phyloP scores from a whole-genome alignment of 2,329 filamentous ascomycete species.

The Neopestalotiopsis rosae region DNA sequence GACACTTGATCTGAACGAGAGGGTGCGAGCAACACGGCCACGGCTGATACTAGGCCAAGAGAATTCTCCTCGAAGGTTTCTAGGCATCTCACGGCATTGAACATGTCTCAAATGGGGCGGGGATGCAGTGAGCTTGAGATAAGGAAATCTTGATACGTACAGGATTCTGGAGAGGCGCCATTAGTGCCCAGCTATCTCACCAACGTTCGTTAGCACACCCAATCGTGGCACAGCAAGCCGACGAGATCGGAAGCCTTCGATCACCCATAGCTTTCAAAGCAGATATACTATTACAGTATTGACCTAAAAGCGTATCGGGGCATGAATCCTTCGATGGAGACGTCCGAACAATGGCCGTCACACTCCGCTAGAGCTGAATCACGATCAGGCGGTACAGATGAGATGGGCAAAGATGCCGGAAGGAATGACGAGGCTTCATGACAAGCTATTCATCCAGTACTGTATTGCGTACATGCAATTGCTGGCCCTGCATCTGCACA shows the following conservation, averaged over 20 bases:
- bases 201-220: neutral
- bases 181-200: neutral
- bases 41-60: neutral
- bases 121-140: neutral
- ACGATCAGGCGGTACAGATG: neutral
- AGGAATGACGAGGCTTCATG: neutral
- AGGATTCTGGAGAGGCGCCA: neutral
- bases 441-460: neutral
- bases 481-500: conserved; percentile 1
- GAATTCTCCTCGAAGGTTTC: neutral
- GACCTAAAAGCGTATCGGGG: neutral
- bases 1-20: neutral
- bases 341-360: neutral
- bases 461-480: too few relatives aligned
- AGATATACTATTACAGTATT: neutral
- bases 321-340: neutral
- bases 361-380: neutral
- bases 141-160: neutral
- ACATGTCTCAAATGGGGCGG: neutral
- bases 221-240: neutral
- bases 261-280: neutral
- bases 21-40: neutral
- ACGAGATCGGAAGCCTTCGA: neutral
- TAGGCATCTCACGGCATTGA: neutral
- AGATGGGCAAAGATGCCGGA: neutral